Conservation (phyloP, 1,139 yeast species). For the Keqinozyma sinolaborantium region DNA sequence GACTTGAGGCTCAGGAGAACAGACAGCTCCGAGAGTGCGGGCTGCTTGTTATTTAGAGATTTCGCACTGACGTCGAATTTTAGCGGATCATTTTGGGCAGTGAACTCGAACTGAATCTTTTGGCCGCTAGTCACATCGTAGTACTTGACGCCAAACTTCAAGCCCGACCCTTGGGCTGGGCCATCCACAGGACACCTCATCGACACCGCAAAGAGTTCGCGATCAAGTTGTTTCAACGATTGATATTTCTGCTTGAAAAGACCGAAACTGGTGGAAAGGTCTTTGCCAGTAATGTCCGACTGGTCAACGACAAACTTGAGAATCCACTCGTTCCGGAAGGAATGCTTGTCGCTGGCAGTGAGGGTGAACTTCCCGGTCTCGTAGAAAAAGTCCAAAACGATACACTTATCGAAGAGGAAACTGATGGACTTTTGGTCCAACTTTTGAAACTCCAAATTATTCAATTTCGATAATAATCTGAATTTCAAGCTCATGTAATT, state of each 20-base stretch:
- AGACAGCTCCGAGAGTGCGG: no score
- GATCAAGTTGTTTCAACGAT: constrained; percentile 20
- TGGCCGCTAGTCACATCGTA: constrained; percentile 7
- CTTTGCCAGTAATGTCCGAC: constrained; percentile 9
- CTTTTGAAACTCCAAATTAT: constrained; percentile 16
- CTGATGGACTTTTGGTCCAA: constrained; percentile 5
- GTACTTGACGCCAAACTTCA: constrained; percentile 13
- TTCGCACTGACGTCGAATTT: background rate
- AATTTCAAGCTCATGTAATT: constrained; percentile 18
- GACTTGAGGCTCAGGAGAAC: background rate
- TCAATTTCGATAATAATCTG: constrained; percentile 19
- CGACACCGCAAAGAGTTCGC: constrained; percentile 23
- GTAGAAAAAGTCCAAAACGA: constrained; percentile 14
- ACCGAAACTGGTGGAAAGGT: constrained; percentile 18
- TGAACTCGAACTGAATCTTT: constrained; percentile 3
- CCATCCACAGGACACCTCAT: constrained; percentile 23
- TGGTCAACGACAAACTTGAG: constrained; percentile 3
- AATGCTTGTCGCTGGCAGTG: constrained; percentile 2
- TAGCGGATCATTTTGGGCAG: background rate
- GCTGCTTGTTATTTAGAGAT: no score
- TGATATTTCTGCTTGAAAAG: constrained; percentile 8
- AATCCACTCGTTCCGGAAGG: constrained; percentile 11
- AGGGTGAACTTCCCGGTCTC: constrained; percentile 3
- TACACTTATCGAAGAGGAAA: background rate
- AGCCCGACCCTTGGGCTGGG: constrained; percentile 1